A percentile compares a stretch with the other conserved stretches of the same genome.
These are phyloP conservation scores for Penicillium paxilli DNA, from an alignment of 495 filamentous ascomycete genomes.

Conservation along the genomic window DNA sequence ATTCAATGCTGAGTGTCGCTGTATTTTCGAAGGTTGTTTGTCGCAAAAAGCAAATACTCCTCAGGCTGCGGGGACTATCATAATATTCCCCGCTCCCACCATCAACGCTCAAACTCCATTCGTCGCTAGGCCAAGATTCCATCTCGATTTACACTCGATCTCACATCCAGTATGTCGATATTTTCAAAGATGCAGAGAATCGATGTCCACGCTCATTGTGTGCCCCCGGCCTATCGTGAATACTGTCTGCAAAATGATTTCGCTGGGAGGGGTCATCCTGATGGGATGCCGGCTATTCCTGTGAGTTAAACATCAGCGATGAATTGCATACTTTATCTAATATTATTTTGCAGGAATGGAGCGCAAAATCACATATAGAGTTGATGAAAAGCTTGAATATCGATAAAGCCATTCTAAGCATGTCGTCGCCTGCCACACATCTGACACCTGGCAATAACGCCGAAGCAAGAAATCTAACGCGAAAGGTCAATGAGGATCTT, in stretches of 20 bases:
- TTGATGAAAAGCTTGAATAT: conserved; percentile 48
- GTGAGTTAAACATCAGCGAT: conserved; percentile 12
- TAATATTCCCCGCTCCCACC: background rate
- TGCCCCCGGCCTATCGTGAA: conserved; percentile 32
- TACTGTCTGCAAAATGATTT: conserved; percentile 31
- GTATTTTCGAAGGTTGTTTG: no score
- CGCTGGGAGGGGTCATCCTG: conserved; percentile 34
- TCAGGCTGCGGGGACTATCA: background rate
- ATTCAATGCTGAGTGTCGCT: no score
- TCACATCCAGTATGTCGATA: background rate
- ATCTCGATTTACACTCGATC: background rate
- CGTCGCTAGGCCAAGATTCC: background rate
- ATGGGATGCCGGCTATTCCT: conserved; percentile 51
- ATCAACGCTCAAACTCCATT: background rate
- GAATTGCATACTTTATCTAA: background rate
- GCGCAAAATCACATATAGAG: conserved; percentile 38
- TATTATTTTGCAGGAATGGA: conserved; percentile 37
- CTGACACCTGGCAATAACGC: conserved; percentile 36
- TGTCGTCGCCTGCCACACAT: conserved; percentile 50
- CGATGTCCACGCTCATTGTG: conserved; percentile 39
- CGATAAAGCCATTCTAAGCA: conserved; percentile 50
- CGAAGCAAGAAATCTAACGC: conserved; percentile 30
- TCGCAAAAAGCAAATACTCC: no score
- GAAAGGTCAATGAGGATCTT: conserved; percentile 38
- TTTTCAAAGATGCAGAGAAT: conserved; percentile 27